phyloP scores from a whole-genome alignment of 805 yeast genomes.

The Candida endomychidarum region DNA sequence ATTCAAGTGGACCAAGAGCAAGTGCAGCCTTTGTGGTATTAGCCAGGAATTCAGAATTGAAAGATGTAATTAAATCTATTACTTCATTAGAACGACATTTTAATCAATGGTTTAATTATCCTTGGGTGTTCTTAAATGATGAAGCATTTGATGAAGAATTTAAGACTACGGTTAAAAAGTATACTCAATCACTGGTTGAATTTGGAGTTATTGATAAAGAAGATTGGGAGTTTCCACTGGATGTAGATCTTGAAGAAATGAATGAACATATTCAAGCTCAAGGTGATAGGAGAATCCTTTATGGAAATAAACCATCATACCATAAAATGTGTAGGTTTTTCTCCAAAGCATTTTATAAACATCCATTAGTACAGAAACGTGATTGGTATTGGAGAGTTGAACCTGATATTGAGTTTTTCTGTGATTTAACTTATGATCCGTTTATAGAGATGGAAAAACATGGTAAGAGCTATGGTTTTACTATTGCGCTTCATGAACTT shows the following conservation, averaged over 20 bases:
- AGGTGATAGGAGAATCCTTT: conserved; percentile 81
- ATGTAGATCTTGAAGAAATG: conserved; percentile 42
- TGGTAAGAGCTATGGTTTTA: conserved; percentile 82
- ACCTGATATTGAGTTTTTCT: conserved; percentile 85
- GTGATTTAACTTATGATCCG: conserved; percentile 92
- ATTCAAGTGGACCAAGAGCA: conserved; percentile 45
- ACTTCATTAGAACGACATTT: conserved; percentile 79
- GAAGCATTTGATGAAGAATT: conserved; percentile 70
- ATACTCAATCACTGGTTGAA: conserved; percentile 61
- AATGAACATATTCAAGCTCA: conserved; percentile 64
- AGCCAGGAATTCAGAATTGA: conserved; percentile 76
- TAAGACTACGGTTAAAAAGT: conserved; percentile 46
- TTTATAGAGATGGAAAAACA: conserved; percentile 71
- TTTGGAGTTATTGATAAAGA: conserved; percentile 65
- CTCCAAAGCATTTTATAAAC: conserved; percentile 79
- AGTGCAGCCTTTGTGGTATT: conserved; percentile 85
- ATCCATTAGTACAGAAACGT: conserved; percentile 63
- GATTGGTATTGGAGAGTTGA: conserved; percentile 98
- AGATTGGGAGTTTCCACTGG: conserved; percentile 66
- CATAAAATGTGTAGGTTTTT: conserved; percentile 96
- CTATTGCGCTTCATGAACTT: conserved; percentile 74
- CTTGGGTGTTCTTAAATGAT: conserved; percentile 88
- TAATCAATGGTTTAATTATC: conserved; percentile 92
- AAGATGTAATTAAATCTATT: conserved; percentile 75
- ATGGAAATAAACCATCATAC: conserved; percentile 79